Conservation (phyloP, 495 filamentous ascomycete genomes). For the Cairneyella variabilis region DNA sequence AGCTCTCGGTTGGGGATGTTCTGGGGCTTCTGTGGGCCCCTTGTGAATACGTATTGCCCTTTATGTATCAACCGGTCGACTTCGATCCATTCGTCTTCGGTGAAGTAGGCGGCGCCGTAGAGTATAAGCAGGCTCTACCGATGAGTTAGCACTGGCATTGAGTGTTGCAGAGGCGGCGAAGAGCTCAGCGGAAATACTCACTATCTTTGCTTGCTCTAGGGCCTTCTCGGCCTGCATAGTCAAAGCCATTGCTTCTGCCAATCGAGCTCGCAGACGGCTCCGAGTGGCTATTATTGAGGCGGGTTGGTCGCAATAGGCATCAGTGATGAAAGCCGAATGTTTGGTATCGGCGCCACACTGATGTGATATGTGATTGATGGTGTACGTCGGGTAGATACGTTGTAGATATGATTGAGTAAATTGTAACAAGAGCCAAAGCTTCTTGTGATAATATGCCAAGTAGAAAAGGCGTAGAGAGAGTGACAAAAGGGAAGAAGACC, state of each 20-base stretch:
- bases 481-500: too few species aligned
- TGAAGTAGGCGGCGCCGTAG: slow-evolving; percentile 24
- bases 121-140: slow-evolving; percentile 21
- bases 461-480: too few species aligned
- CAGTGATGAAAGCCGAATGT: too few species aligned
- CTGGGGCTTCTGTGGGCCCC: slow-evolving; percentile 6
- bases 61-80: slow-evolving; percentile 23
- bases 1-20: slow-evolving; percentile 14
- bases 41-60: slow-evolving; percentile 23
- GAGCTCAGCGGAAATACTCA: slow-evolving; percentile 2
- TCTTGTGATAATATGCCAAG: too few species aligned
- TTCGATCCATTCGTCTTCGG: slow-evolving; percentile 26
- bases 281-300: too few species aligned
- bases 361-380: too few species aligned
- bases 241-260: slow-evolving; percentile 16
- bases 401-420: too few species aligned
- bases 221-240: slow-evolving; percentile 15
- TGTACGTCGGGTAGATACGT: too few species aligned
- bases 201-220: slow-evolving; percentile 21
- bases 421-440: too few species aligned
- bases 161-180: background rate
- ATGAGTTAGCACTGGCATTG: background rate
- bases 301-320: too few species aligned
- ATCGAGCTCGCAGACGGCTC: too few species aligned
- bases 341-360: too few species aligned